A percentile compares a stretch with the other conserved stretches of the same genome.
phyloP scores from a whole-genome alignment of 1,139 yeast species.

The Protomyces arabidopsidicola region DNA sequence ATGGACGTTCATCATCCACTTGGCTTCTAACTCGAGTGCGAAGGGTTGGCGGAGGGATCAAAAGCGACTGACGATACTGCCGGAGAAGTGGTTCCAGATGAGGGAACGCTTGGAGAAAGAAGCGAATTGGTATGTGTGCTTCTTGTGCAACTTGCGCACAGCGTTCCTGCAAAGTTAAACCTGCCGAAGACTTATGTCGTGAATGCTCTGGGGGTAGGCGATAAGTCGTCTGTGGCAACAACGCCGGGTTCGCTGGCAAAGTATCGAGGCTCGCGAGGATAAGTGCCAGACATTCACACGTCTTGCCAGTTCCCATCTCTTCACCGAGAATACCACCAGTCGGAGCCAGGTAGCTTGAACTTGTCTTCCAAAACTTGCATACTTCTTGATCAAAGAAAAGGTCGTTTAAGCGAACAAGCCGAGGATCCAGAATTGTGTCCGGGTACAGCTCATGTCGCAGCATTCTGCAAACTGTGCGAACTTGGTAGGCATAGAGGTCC shows the following conservation, averaged over 20 bases:
- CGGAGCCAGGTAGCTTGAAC: conserved; percentile 48
- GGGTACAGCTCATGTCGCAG: conserved; percentile 48
- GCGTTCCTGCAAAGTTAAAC: not conserved
- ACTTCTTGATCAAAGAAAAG: conserved; percentile 42
- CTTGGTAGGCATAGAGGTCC: conserved; percentile 53
- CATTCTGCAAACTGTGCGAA: conserved; percentile 57
- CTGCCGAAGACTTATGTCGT: too few relatives aligned
- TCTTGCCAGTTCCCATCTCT: conserved; percentile 74
- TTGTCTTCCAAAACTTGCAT: conserved; percentile 37
- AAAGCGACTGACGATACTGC: not conserved
- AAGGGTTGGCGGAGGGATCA: not conserved
- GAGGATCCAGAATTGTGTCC: conserved; percentile 45
- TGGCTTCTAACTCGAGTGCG: not conserved
- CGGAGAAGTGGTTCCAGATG: not conserved
- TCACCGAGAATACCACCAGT: conserved; percentile 69
- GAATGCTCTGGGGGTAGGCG: too few relatives aligned
- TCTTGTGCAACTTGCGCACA: not conserved
- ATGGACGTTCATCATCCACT: conserved; percentile 22
- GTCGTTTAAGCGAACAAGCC: conserved; percentile 40
- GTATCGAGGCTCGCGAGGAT: conserved; percentile 50
- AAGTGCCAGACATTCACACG: conserved; percentile 60
- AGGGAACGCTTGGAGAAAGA: not conserved
- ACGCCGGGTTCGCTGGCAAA: conserved; percentile 44
- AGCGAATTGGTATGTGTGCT: not conserved
- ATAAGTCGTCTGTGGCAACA: too few relatives aligned